Evolutionary conservation across 2,329 filamentous ascomycete species (phyloP).

Genomic region (Paecilomyces sp.): DNA sequence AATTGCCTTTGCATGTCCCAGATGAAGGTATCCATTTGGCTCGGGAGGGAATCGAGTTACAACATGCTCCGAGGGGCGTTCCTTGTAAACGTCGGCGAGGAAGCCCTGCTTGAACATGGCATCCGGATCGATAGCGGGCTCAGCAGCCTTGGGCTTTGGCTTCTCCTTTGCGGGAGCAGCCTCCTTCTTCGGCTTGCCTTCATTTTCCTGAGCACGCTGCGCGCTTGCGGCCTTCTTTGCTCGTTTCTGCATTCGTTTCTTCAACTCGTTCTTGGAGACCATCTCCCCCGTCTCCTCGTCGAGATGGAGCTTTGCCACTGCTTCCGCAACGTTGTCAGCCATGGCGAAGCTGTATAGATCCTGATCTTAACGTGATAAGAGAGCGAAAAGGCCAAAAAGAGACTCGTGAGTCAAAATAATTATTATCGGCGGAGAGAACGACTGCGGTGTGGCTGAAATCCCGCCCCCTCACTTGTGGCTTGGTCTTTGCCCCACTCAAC

Average conservation of each 20-base stretch:
- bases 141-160: constrained; percentile 20
- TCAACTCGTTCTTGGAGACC: constrained; percentile 58
- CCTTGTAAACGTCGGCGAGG: constrained; percentile 63
- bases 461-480: not conserved
- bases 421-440: not conserved
- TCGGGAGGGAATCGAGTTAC: constrained; percentile 73
- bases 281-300: constrained; percentile 60
- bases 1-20: constrained; percentile 93
- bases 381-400: not conserved
- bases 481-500: not conserved
- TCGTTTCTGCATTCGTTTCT: constrained; percentile 52
- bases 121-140: constrained; percentile 39
- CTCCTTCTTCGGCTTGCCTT: not conserved
- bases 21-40: constrained; percentile 68
- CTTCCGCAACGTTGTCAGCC: constrained; percentile 16
- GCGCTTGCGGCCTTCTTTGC: constrained; percentile 5
- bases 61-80: constrained; percentile 47
- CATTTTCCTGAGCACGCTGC: not conserved
- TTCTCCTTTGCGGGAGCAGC: not conserved
- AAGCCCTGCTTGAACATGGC: constrained; percentile 77
- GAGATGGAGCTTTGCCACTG: constrained; percentile 52
- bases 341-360: constrained; percentile 2
- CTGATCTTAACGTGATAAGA: not conserved
- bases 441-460: not conserved
- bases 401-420: not conserved